Base-by-base conservation (phyloP, 805 yeast genomes). In the Saturnispora besseyi region DNA sequence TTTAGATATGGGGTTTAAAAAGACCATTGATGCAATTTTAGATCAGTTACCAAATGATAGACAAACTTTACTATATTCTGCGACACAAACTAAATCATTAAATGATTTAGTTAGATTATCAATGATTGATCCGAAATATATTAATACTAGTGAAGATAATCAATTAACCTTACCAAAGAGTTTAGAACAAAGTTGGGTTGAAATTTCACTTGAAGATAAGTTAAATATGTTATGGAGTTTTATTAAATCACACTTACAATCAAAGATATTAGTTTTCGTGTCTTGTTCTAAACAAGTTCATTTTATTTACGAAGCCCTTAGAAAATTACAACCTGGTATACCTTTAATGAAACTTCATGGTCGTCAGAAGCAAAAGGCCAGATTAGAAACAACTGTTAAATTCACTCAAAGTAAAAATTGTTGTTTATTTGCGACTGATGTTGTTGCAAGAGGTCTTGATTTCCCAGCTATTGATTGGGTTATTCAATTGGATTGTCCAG, bases 391-490 rank as follows among this genome's bases (percentile, higher is more conserved):
- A 7, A 79, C 91, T 1, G 73, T 74, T 49, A 85, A 85, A 64
- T 88, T 87, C 64, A 77, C 88, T 9, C 78, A 82, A 51, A 82
- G 95, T 2, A 85, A 84, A 56, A 78, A 84, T 48, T 86, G 87
- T 13, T 87, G 96, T 68, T 68, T 88, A 44, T 81, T 88, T 61
- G 93, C 96, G 0, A 88, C 96, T 0, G 96, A 88, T 67, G 83
- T 88, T 42, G 96, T 87, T 11, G 96, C 96, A 1, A 73, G 96
- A 63, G 96, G 96, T 15, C 76, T 88, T 38, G 96, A 88, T 64
- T 87, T 89, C 66, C 96, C 96, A 0, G 86, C 90, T 5, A 86
- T 88, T 45, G 95, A 89, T 61, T 88, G 96, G 96, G 96, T 88
- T n/a, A 72, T 88, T 8, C 96, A 88, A 64, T 75, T 87, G 1